These are phyloP conservation scores for Eragrostis nindensis DNA, from an alignment of 176 grass and related monocot species.

Conservation along the genomic window DNA sequence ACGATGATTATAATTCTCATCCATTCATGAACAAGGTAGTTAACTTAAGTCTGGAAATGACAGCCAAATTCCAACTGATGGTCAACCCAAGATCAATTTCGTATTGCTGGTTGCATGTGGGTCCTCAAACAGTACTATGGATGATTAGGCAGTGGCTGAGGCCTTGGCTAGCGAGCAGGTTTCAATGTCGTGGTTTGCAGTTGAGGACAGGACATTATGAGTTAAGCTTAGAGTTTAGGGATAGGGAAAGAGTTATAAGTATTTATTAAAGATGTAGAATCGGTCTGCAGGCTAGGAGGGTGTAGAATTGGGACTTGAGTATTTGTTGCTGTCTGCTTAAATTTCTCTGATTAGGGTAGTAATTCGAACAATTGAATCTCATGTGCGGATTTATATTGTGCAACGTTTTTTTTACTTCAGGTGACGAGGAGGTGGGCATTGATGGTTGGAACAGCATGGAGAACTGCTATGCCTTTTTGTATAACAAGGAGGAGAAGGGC, in stretches of 20 bases:
- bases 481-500: constrained; percentile 67
- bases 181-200: not conserved
- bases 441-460: constrained; percentile 86
- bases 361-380: not conserved
- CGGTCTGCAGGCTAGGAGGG: not conserved
- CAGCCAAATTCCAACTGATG: not conserved
- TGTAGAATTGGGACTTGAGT: not conserved
- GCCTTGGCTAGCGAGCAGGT: not conserved
- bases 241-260: not conserved
- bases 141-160: too few species aligned
- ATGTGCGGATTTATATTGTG: not conserved
- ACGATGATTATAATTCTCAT: not conserved
- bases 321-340: not conserved
- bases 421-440: constrained; percentile 64
- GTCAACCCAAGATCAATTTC: not conserved
- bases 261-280: not conserved
- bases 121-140: not conserved
- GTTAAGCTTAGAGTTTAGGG: not conserved
- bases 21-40: not conserved
- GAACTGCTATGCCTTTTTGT: constrained; percentile 72
- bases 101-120: not conserved
- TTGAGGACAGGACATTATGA: not conserved
- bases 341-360: not conserved
- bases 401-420: constrained; percentile 40
- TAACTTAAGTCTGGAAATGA: too few species aligned